Base-by-base conservation (phyloP, 257 asterid species). In the Gentiana macrophylla region DNA sequence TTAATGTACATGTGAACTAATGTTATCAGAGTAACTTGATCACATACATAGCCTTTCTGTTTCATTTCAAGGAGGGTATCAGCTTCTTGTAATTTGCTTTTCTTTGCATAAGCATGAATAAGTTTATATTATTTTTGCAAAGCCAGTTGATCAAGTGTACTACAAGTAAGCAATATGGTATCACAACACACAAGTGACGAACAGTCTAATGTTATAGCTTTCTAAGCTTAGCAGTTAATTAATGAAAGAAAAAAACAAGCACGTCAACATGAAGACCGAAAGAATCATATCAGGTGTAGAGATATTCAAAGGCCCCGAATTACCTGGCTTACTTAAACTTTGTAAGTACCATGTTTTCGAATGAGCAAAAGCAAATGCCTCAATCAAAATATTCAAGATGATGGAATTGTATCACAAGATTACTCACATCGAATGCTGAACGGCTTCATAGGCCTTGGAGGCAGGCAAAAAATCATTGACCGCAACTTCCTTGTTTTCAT, bases 401-500 rank as follows among this genome's bases (percentile, higher is more conserved):
- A 10, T 10, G 57, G 9, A 11, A 35, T 15, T 12, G 12, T 24
- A 24, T 24, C 2, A 41, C 46, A 5, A 2, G 44, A 52, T 49
- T 10, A 56, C 95, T 79, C 69, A 86, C 95, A 83, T 80, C 66
- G 97, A 89, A 65, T 69, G 67, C 78, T 81, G 81, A 65, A 81
- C 72, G 49, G 94, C 95, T 37, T 86, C 86, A 35, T 74, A 72
- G 12, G 95, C 97, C 10, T 69, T 64, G 5, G 74, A 51, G 57
- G 95, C 86, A 0, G 91, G 90, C 55, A 80, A 94, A 64, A 85
- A 88, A n/a, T 85, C 79, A 53, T 76, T 76, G 9, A 89, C 95
- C 8, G 84, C 94, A 53, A 86, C 95, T 32, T 83, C 95, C 75
- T 89, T 86, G 82, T 86, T 86, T 86, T 89, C 95, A 52, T 89